Base-by-base conservation (phyloP, 1,139 yeast species). In the Saccharomyces pastorianus region DNA sequence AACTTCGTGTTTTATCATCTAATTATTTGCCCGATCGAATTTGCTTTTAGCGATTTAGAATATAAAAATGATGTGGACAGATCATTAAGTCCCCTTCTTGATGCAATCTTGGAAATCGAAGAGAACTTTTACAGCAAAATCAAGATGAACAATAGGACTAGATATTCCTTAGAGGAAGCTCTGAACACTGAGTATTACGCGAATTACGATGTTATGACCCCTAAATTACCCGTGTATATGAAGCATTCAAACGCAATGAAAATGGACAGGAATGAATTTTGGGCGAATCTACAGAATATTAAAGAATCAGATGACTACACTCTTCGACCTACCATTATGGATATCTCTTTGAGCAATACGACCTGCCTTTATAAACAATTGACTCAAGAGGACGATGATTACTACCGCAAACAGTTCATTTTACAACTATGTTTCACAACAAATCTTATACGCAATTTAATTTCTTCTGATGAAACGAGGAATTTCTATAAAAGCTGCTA, bases 361-460 rank as follows among this genome's bases (percentile, higher is more conserved):
- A 53, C 53, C 17, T 29, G 55, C 4, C 51, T 67, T 7, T 64
- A 61, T 34, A 56, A 56, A 23, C 67, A 66, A 55, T 53, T 65
- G 50, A 59, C 57, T 49, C 57, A 52, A 26, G 41, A 51, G 6
- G 63, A 62, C 23, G 61, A 60, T 38, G 69, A 67, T 53, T 55
- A 55, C 34, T 62, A 54, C 51, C 61, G 71, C 50, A 68, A 68
- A 52, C 64, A 63, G 52, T 61, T 67, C 44, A 44, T 68, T 7
- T 46, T 63, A 20, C 70, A 68, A 32, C 23, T 67, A 8, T 56
- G 53, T 34, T 59, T 66, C 47, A 58, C 61, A 4, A 38, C 57
- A 3, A 54, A 55, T 17, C 47, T 68, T n/a, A 48, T 66, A n/a
- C 57, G 59, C 23, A 57, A 53, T 25, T 53, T 68, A 23, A 29